A percentile compares a stretch with the other conserved stretches of the same genome.
phyloP scores from a whole-genome alignment of 2,329 filamentous ascomycete species.

The Apiospora koreana region DNA sequence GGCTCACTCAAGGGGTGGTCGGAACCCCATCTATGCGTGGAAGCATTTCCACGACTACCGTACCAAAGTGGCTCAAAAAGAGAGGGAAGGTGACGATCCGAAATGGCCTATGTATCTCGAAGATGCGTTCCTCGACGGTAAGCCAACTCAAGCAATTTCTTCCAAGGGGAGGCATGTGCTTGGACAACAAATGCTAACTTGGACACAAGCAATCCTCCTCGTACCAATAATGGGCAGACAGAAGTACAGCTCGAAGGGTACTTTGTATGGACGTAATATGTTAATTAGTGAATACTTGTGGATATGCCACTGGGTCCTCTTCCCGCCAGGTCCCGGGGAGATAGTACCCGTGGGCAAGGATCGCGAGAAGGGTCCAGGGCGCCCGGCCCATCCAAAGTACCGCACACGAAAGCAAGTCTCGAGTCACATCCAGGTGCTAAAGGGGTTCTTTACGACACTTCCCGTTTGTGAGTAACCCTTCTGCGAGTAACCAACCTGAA shows the following conservation, averaged over 20 bases:
- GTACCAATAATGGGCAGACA: constrained; percentile 67
- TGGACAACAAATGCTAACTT: constrained; percentile 21
- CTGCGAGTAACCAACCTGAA: not conserved
- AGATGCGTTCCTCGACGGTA: constrained; percentile 68
- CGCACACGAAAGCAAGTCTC: constrained; percentile 63
- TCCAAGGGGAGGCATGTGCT: not conserved
- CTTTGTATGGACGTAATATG: constrained; percentile 69
- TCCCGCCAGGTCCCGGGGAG: constrained; percentile 43
- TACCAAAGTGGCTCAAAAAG: constrained; percentile 64
- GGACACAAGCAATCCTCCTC: constrained; percentile 56
- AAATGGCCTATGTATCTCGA: constrained; percentile 66
- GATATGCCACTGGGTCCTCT: constrained; percentile 48
- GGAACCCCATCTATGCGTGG: constrained; percentile 63
- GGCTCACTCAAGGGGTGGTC: constrained; percentile 33
- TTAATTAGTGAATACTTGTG: constrained; percentile 70
- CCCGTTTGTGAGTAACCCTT: constrained; percentile 56
- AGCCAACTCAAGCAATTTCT: constrained; percentile 25
- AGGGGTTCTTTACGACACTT: constrained; percentile 64
- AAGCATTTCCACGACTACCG: constrained; percentile 67
- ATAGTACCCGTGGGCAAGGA: constrained; percentile 47
- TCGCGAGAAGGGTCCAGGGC: constrained; percentile 30
- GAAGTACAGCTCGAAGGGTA: constrained; percentile 65
- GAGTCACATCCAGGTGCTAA: constrained; percentile 71
- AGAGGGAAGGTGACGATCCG: constrained; percentile 58
- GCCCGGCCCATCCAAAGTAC: constrained; percentile 30